Percentiles rank a stretch among this genome's conserved stretches.
phyloP scores from a whole-genome alignment of 495 filamentous ascomycete genomes.

The Evernia prunastri region DNA sequence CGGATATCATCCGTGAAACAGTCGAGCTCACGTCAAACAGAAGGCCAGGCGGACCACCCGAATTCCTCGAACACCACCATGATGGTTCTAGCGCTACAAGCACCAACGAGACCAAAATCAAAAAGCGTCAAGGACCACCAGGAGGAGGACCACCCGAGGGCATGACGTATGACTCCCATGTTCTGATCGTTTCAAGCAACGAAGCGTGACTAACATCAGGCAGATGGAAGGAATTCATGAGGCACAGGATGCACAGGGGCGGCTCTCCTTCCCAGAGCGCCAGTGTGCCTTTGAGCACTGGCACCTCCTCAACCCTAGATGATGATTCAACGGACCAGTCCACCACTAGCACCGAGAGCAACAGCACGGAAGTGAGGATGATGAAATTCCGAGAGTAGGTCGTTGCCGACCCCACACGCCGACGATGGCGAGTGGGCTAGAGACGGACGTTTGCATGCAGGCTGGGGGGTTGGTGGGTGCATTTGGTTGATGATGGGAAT shows the following conservation, averaged over 20 bases:
- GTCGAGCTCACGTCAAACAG: not conserved
- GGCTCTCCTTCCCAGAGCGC: not conserved
- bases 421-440: not conserved
- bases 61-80: not conserved
- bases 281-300: not conserved
- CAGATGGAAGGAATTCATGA: not conserved
- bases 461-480: not conserved
- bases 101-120: not conserved
- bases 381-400: not conserved
- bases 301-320: not conserved
- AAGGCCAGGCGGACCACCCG: not conserved
- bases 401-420: not conserved
- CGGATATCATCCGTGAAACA: too few species aligned
- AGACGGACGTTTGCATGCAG: not conserved
- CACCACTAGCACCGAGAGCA: not conserved
- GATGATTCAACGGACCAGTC: not conserved
- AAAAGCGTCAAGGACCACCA: not conserved
- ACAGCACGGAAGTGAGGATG: not conserved
- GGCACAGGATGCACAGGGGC: not conserved
- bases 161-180: not conserved
- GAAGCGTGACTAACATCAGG: not conserved
- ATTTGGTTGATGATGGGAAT: not conserved
- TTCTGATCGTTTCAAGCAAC: not conserved
- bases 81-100: not conserved
- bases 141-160: not conserved